Base-by-base conservation (phyloP, 2,329 filamentous ascomycete genomes). In the Esteya vermicola region DNA sequence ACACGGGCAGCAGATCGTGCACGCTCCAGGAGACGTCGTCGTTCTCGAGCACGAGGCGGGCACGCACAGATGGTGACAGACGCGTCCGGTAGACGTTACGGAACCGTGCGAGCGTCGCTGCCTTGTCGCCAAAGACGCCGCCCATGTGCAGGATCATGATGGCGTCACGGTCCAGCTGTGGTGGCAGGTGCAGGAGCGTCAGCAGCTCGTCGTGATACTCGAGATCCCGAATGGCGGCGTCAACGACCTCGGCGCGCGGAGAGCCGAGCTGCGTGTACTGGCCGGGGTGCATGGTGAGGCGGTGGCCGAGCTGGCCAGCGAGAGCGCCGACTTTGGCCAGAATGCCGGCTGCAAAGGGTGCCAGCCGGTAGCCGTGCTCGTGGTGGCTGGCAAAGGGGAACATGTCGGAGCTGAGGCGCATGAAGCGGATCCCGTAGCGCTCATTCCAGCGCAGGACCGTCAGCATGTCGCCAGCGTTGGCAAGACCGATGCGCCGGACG, bases 131-230 rank as follows among this genome's bases (percentile, higher is more conserved):
- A 52, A 89, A 95, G 0, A 81, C 74, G 9, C 89, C 89, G 14
- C 89, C 89, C 73, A 96, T 84, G 54, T 96, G 89, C 9, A 96
- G 53, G 41, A 96, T 86, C 83, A 95, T 93, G 41, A 96, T 78
- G 2, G 89, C 89, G 54, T 95, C 86, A 23, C 77, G 76, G 50
- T 96, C 66, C 48, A 77, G 70, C 55, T 94, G 85, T 16, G 77
- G 70, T 0, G 85, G 84, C 0, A 96, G 64, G 39, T 75, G 77
- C 8, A 95, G 67, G 1, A 93, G 67, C 4, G 72, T 70, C 1
- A 95, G 69, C 70, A 96, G 61, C 57, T 96, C 88, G 36, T 85
- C 75, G 51, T 95, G 89, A 47, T 93, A 96, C 36, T 82, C 78
- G 0, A 96, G 65, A 57, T 95, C 89, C 5, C 88, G 76, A 4